Base-by-base conservation (phyloP, 1,284 basidiomycete genomes). In the Calocybe gambosa region DNA sequence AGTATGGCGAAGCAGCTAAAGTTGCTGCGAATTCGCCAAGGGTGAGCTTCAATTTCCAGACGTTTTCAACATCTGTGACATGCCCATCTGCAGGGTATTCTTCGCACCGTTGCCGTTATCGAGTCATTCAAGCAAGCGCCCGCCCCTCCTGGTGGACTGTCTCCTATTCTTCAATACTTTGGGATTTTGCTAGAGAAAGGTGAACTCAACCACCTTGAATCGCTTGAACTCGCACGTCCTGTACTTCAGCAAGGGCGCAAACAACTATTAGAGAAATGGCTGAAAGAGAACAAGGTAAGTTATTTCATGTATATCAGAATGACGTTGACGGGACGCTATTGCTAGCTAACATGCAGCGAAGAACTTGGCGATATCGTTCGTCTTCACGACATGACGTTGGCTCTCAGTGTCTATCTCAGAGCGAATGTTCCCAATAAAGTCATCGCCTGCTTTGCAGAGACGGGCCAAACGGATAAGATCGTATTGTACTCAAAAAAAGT, bases 351-450 rank as follows among this genome's bases (percentile, higher is more conserved):
- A 52, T 99, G 96, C 74, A 93, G 88, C 60, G 96, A 99, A 69
- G 95, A 99, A 68, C 85, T 99, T 15, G 96, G 96, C 50, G 96
- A 99, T 65, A 90, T 99, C 54, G 96, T 98, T 46, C 87, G 96
- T 43, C 70, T 87, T 39, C 86, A 93, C 64, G 96, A 99, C 67
- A 93, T 99, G 89, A 98, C 93, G 5, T 80, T 99, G 48, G 96
- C 96, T n/a, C 79, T 99, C 43, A 96, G 93, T 55, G 94, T 99
- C 50, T 99, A 99, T 67, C 83, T 99, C 25, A 86, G 96, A 47
- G 96, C 96, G 50, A 99, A 97, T 62, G 85, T 98, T 13, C 96
- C 96, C 44, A 97, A 95, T 80, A 99, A 99, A 75, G 96, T 98
- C 58, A 82, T 95, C 45, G 96, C 96, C 12, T 99, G 94, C 76